Percentiles rank a stretch among this genome's conserved stretches.
Evolutionary conservation across 768 basidiomycete genomes (phyloP).

Genomic region (Pholiota molesta): DNA sequence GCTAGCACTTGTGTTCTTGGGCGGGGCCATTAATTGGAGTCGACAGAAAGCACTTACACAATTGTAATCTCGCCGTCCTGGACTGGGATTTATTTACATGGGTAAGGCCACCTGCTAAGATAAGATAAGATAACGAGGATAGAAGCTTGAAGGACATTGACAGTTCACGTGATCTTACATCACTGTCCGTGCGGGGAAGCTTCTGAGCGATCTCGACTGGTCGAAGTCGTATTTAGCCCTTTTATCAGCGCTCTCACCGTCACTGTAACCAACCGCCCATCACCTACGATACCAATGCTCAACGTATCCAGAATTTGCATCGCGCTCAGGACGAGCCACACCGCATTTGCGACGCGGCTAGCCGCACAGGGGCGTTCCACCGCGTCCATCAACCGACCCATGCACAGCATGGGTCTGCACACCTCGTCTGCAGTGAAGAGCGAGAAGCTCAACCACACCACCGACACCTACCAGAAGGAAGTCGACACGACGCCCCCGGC

Average conservation of each 20-base stretch:
- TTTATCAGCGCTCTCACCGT: too few relatives aligned
- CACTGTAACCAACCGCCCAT: neutral
- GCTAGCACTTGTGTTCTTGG: slow-evolving; percentile 13
- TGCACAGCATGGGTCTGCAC: slow-evolving; percentile 2
- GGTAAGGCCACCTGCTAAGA: neutral
- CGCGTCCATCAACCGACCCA: neutral
- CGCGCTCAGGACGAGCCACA: neutral
- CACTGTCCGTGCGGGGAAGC: neutral
- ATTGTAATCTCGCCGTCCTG: too few relatives aligned
- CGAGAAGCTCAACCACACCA: slow-evolving; percentile 16
- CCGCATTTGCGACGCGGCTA: neutral
- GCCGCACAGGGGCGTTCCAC: neutral
- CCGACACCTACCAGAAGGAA: slow-evolving; percentile 25
- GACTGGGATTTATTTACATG: too few relatives aligned
- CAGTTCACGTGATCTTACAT: neutral
- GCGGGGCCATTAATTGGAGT: too few relatives aligned
- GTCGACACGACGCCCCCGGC: slow-evolving; percentile 20
- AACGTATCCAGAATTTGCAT: neutral
- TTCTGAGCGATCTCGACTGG: neutral
- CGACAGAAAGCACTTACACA: too few relatives aligned
- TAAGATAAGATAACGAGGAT: too few relatives aligned
- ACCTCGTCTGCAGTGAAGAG: slow-evolving; percentile 1
- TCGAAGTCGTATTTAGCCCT: neutral
- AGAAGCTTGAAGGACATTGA: too few relatives aligned
- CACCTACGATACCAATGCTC: neutral